A percentile compares a stretch with the other conserved stretches of the same genome.
Evolutionary conservation across 495 filamentous ascomycete genomes (phyloP).

Genomic region (Chaetomium fimeti): DNA sequence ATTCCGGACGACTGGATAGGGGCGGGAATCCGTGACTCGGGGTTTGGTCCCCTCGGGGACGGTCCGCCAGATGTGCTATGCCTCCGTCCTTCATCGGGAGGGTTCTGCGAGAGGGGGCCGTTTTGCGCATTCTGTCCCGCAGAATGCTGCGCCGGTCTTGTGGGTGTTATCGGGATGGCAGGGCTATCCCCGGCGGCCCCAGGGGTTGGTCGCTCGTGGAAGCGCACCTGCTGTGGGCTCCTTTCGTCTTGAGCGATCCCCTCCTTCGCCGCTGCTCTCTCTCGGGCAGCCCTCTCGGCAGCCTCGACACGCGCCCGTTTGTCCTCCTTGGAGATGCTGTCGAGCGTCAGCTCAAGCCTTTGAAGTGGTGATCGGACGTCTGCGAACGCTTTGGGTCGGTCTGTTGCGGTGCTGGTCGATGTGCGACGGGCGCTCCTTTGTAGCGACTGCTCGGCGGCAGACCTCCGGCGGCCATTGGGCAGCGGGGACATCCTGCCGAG

Average conservation of each 20-base stretch:
- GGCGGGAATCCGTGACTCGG: slow-evolving; percentile 34
- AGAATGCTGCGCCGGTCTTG: slow-evolving; percentile 21
- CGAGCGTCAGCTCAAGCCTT: slow-evolving; percentile 81
- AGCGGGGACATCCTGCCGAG: slow-evolving; percentile 17
- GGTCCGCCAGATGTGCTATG: slow-evolving; percentile 28
- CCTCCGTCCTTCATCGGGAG: slow-evolving; percentile 37
- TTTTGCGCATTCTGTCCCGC: slow-evolving; percentile 15
- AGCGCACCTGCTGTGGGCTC: slow-evolving; percentile 31
- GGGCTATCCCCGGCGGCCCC: slow-evolving; percentile 20
- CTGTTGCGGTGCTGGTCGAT: slow-evolving; percentile 24
- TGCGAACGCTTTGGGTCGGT: slow-evolving; percentile 57
- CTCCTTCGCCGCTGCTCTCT: slow-evolving; percentile 39
- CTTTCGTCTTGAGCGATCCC: slow-evolving; percentile 18
- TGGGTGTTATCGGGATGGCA: slow-evolving; percentile 22
- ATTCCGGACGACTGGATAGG: slow-evolving; percentile 29
- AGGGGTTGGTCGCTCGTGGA: slow-evolving; percentile 24
- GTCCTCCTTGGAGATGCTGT: slow-evolving; percentile 88
- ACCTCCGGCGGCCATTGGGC: slow-evolving; percentile 31
- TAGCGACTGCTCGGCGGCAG: slow-evolving; percentile 33
- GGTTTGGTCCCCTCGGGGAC: slow-evolving; percentile 31
- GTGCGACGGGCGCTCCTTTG: slow-evolving; percentile 31
- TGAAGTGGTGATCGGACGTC: slow-evolving; percentile 85
- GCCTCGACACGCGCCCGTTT: slow-evolving; percentile 78
- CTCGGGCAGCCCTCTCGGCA: slow-evolving; percentile 59
- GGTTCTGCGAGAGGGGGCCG: slow-evolving; percentile 40